phyloP scores from a whole-genome alignment of 2,329 filamentous ascomycete genomes.

The Neobulgaria alba region DNA sequence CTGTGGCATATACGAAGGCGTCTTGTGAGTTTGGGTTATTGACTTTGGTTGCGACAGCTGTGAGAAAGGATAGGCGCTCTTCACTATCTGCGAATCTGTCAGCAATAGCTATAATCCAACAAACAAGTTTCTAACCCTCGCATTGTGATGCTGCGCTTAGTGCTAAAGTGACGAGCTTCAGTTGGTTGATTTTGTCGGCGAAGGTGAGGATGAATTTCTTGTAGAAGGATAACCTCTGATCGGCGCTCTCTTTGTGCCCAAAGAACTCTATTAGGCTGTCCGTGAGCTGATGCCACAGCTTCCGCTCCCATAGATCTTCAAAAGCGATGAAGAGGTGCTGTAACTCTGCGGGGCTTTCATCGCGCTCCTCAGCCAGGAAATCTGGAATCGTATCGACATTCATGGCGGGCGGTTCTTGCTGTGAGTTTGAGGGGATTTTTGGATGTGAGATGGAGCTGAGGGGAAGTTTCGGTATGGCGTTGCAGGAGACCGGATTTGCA shows the following conservation, averaged over 20 bases:
- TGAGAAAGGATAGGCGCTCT: slow-evolving; percentile 78
- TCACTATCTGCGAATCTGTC: slow-evolving; percentile 56
- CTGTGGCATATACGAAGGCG: slow-evolving; percentile 87
- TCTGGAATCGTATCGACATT: slow-evolving; percentile 82
- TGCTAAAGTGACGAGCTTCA: slow-evolving; percentile 89
- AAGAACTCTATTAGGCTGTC: slow-evolving; percentile 85
- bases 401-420: slow-evolving; percentile 42
- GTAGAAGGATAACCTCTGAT: slow-evolving; percentile 83
- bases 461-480: slow-evolving; percentile 1
- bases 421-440: slow-evolving; percentile 3
- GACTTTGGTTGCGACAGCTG: slow-evolving; percentile 76
- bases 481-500: slow-evolving; percentile 1
- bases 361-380: slow-evolving; percentile 85
- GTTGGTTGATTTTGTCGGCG: slow-evolving; percentile 96
- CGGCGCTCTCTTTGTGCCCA: slow-evolving; percentile 67
- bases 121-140: slow-evolving; percentile 44
- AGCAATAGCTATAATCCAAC: background rate
- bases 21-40: slow-evolving; percentile 91
- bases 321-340: slow-evolving; percentile 85
- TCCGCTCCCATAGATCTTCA: slow-evolving; percentile 96
- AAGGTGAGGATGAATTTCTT: slow-evolving; percentile 93
- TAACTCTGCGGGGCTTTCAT: slow-evolving; percentile 77
- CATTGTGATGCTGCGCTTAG: slow-evolving; percentile 82
- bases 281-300: slow-evolving; percentile 98
- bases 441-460: background rate